Base-by-base conservation (phyloP, 1,139 yeast species). In the Candida tropicalis region DNA sequence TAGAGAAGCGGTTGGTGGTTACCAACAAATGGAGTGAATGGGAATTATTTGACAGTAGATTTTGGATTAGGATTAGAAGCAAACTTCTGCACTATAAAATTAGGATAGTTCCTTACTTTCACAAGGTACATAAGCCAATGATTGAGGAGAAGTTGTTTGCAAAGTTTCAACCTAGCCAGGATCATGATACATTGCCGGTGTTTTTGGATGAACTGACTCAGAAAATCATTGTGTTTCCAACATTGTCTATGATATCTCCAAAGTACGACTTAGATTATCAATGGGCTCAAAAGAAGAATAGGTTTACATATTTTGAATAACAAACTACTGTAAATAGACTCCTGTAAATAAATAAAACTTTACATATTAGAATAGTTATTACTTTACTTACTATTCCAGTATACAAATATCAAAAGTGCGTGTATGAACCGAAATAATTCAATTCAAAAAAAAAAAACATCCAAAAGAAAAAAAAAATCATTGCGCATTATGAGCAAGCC, bases 21-120 rank as follows among this genome's bases (percentile, higher is more conserved):
- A 20, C 38, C 4, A 31, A 39, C 6, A 35, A 41, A 5, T 60
- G 63, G 62, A 40, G 57, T 6, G 44, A 55, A 0, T 73, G 77
- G 77, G 36, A 52, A 0, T 45, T 60, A 3, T 71, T 67, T 45
- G 78, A 73, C 45, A 55, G 63, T 32, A 50, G 79, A 35, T 65
- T 62, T 46, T 67, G 73, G 70, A 31, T 74, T 11, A 50, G 65
- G 23, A 46, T 64, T 23, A 46, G 37, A 26, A 47, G 47, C 27
- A 22, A 36, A 34, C 15, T 49, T 37, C 3, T 28, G 46, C 1
- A 10, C n/a, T 2, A 40, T 49, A 0, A 28, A 13, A 41, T 46
- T 1, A 43, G 34, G 18, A 23, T 65, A 3, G 46, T 51, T 2
- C 65, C 69, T 0, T 66, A 65, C 36, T 34, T 46, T 6, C 56